These are phyloP conservation scores for Bassia scoparia DNA, from an alignment of 148 eudicot genomes.

Conservation along the genomic window DNA sequence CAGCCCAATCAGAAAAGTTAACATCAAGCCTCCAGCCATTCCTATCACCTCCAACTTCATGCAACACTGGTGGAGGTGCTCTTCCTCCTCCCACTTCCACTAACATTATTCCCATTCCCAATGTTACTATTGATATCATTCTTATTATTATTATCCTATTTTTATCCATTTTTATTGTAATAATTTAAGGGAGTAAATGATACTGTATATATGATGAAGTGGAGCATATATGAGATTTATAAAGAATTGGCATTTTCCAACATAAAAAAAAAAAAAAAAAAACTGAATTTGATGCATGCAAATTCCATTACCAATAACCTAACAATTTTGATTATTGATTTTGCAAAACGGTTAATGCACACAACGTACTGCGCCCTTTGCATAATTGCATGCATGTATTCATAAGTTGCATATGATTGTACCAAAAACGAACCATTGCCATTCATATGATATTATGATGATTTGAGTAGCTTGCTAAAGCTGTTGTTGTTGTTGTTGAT, in stretches of 20 bases:
- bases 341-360: background rate
- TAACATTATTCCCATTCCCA: background rate
- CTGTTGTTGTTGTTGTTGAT: too few relatives aligned
- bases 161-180: background rate
- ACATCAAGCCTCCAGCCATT: constrained; percentile 42
- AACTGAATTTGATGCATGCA: constrained; percentile 14
- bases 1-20: constrained; percentile 52
- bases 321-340: background rate
- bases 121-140: background rate
- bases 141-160: background rate
- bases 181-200: background rate
- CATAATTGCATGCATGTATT: too few relatives aligned
- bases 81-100: constrained; percentile 24
- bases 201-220: background rate
- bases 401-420: too few relatives aligned
- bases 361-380: background rate
- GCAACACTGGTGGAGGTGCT: constrained; percentile 35
- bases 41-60: constrained; percentile 45
- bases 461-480: too few relatives aligned
- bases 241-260: background rate
- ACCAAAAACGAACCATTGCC: too few relatives aligned
- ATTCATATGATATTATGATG: too few relatives aligned
- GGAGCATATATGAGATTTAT: background rate
- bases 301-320: background rate
- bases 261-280: too few relatives aligned